Percentiles rank a stretch among this genome's conserved stretches.
phyloP scores from a whole-genome alignment of 2,329 filamentous ascomycete species.

The Aspergillus ruber region DNA sequence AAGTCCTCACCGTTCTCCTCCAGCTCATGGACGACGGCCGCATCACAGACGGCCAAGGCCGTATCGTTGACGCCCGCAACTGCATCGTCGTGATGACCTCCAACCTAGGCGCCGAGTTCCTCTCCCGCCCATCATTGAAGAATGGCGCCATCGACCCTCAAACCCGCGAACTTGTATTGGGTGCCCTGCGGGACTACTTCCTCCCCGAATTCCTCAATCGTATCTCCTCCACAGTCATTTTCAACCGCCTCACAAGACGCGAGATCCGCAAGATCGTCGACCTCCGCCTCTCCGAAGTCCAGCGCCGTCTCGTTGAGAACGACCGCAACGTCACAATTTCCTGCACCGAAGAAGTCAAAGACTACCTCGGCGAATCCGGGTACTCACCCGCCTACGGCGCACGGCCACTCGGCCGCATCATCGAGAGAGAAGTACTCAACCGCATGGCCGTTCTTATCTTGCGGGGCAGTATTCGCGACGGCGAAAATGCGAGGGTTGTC shows the following conservation, averaged over 20 bases:
- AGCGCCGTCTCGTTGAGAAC: constrained; percentile 81
- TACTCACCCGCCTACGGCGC: constrained; percentile 96
- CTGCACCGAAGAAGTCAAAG: constrained; percentile 78
- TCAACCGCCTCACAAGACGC: constrained; percentile 83
- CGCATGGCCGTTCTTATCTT: constrained; percentile 85
- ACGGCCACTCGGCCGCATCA: constrained; percentile 76
- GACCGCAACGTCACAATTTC: constrained; percentile 77
- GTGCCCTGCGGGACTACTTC: constrained; percentile 88
- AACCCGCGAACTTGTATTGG: constrained; percentile 85
- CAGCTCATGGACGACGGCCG: constrained; percentile 99
- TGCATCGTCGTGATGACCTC: constrained; percentile 99
- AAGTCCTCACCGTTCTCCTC: constrained; percentile 91
- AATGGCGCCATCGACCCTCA: constrained; percentile 81
- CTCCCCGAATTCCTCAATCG: constrained; percentile 97
- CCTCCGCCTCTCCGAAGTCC: constrained; percentile 77
- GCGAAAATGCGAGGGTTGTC: constrained; percentile 73
- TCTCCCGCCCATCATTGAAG: constrained; percentile 68
- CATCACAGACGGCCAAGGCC: constrained; percentile 95
- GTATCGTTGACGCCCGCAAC: constrained; percentile 90
- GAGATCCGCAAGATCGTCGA: constrained; percentile 97
- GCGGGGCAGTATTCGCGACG: constrained; percentile 74
- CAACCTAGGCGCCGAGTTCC: constrained; percentile 89
- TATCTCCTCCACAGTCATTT: constrained; percentile 93
- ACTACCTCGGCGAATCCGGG: constrained; percentile 83
- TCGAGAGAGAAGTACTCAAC: constrained; percentile 97